phyloP scores from a whole-genome alignment of 257 asterid species.

The Plantago elongata region DNA sequence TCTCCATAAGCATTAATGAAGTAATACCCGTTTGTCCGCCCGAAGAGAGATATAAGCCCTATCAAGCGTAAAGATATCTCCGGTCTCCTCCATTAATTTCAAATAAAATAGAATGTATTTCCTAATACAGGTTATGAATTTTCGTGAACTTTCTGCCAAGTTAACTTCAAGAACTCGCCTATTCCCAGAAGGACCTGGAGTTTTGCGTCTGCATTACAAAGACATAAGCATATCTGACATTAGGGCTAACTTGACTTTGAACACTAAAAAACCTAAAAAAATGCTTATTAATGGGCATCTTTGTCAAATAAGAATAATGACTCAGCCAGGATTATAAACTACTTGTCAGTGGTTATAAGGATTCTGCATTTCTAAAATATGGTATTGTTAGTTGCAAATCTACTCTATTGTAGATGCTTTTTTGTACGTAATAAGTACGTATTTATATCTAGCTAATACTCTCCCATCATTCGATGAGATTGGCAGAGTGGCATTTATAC shows the following conservation, averaged over 20 bases:
- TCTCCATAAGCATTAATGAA: slow-evolving; percentile 13
- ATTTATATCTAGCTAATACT: no score
- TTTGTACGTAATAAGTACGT: no score
- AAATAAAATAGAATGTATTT: slow-evolving; percentile 80
- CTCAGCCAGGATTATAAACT: no score
- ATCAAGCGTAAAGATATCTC: slow-evolving; percentile 77
- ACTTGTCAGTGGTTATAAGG: no score
- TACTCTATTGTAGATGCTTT: background rate
- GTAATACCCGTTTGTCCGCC: slow-evolving; percentile 85
- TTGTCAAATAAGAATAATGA: no score
- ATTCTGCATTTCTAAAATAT: no score
- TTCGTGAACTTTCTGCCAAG: slow-evolving; percentile 95
- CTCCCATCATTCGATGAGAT: no score
- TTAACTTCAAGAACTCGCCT: slow-evolving; percentile 81
- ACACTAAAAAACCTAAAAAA: slow-evolving; percentile 8
- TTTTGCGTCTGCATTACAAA: slow-evolving; percentile 61
- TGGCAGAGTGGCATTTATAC: no score
- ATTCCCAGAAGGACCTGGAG: slow-evolving; percentile 73
- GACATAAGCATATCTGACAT: slow-evolving; percentile 13
- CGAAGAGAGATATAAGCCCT: slow-evolving; percentile 82
- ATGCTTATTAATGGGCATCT: slow-evolving; percentile 6
- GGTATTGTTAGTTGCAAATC: slow-evolving; percentile 7
- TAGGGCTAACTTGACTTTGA: background rate
- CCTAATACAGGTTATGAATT: slow-evolving; percentile 93
- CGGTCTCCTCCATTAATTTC: slow-evolving; percentile 87